phyloP scores from a whole-genome alignment of 202 grass and related monocot species.

The Panicum virgatum region DNA sequence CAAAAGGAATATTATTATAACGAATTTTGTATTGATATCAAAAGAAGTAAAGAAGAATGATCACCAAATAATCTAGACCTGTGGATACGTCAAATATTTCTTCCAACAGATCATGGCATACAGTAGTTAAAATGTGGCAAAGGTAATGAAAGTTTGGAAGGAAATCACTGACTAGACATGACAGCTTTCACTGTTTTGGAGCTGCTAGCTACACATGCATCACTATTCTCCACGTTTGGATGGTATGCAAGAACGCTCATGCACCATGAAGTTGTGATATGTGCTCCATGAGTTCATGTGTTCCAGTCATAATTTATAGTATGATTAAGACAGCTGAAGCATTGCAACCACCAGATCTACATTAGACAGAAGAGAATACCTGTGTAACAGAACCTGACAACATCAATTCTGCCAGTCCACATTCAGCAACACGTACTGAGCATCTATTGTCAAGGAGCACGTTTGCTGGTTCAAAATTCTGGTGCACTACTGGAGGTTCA shows the following conservation, averaged over 20 bases:
- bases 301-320: background rate
- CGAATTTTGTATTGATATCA: conserved; percentile 1
- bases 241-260: background rate
- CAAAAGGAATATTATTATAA: conserved; percentile 39
- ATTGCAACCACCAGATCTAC: background rate
- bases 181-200: conserved; percentile 1
- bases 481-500: conserved; percentile 62
- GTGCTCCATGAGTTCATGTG: background rate
- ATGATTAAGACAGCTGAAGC: background rate
- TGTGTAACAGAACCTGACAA: conserved; percentile 49
- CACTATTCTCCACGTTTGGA: conserved; percentile 1
- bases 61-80: conserved; percentile 11
- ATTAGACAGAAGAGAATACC: conserved; percentile 40
- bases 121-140: conserved; percentile 8
- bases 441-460: conserved; percentile 58
- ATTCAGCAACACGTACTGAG: conserved; percentile 60
- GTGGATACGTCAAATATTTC: background rate
- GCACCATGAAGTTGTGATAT: background rate
- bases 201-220: conserved; percentile 19
- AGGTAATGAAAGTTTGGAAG: conserved; percentile 3
- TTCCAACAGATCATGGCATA: background rate
- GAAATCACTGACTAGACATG: conserved; percentile 15
- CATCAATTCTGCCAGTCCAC: conserved; percentile 55
- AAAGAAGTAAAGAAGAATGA: conserved; percentile 18
- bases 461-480: conserved; percentile 66